Evolutionary conservation across 192 early-diverging fungal genomes (phyloP), one percentile per base, ranked within the genome.

Genomic region (Entomortierella parvispora): DNA sequence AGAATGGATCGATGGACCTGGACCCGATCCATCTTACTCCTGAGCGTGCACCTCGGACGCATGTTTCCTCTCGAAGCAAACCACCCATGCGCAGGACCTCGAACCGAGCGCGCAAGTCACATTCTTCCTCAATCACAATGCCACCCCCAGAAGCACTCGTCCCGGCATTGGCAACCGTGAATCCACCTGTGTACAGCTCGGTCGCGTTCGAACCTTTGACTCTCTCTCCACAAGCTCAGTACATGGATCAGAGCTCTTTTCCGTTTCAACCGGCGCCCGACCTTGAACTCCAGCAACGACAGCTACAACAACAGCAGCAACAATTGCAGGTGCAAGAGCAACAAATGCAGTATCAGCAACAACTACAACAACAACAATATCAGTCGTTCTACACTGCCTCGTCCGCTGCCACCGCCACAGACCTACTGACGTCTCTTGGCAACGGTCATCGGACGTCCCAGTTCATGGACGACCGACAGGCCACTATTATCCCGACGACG

Each of bases 1-100:
- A 40, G 37, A 40, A 74, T n/a, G 20, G 51, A 18, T 10, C 64
- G 37, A 74, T 74, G 71, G 71, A 74, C 17, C 14, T 74, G 10
- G 71, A 74, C 37, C 26, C 60, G 20, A 37, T 57, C 7, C 44
- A 14, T 33, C 33, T 58, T 17, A 22, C 50, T 4, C 32, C 46
- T 9, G 20, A 65, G 28, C 47, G 28, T 26, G 10, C 48, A 25
- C 22, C 69, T 12, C 37, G 37, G 12, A 40, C 37, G 12, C 37
- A 40, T 46, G 44, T 37, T 23, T 20, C 54, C 20, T 18, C 34
- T 5, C 37, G 37, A 40, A 40, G 37, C 37, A 40, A 40, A 12
- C 37, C 42, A 25, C 26, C 62, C 2, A 20, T 55, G 9, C 56
- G 63, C n/a, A 65, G 51, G 34, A 51, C 48, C 33, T 40, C 49